These are phyloP conservation scores for Solanum sitiens DNA, from an alignment of 257 asterid genomes.

Conservation along the genomic window DNA sequence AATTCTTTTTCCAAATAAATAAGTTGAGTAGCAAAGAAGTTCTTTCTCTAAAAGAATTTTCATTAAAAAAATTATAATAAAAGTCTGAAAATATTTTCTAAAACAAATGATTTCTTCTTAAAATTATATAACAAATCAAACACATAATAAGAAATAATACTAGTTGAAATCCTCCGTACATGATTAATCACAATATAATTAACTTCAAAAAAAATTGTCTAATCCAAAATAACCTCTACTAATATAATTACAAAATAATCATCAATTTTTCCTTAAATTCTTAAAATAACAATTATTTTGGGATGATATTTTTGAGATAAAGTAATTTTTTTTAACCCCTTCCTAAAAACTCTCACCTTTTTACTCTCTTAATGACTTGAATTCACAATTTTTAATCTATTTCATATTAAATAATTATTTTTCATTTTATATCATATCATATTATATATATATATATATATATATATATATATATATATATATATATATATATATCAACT, in stretches of 20 bases:
- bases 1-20: neutral
- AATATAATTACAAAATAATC: neutral
- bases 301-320: neutral
- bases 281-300: neutral
- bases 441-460: no score
- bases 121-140: neutral
- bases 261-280: neutral
- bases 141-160: neutral
- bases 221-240: neutral
- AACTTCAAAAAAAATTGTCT: neutral
- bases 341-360: neutral
- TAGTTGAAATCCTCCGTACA: neutral
- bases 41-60: neutral
- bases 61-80: no score
- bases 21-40: neutral
- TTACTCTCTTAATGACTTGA: no score
- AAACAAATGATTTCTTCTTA: no score
- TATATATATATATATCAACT: no score
- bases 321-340: neutral
- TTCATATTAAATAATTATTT: no score
- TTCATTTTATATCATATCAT: no score
- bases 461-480: no score
- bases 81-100: neutral
- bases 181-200: neutral
- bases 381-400: no score